A percentile compares a stretch with the other conserved stretches of the same genome.
Conservation (phyloP, 2,329 filamentous ascomycete species). For the Trichothecium sympodiale region DNA sequence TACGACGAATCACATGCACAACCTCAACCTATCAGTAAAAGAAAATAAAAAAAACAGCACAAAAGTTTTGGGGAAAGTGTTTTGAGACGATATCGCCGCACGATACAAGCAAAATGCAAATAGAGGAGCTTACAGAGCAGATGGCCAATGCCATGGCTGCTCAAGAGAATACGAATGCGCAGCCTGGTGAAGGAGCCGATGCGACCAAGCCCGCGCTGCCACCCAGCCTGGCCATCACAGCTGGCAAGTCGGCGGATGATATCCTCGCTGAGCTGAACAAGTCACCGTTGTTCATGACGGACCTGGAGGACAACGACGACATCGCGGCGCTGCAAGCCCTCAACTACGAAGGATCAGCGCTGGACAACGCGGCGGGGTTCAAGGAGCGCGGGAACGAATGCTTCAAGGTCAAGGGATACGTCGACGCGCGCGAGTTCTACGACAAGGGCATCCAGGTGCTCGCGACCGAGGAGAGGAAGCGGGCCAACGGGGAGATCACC, state of each 20-base stretch:
- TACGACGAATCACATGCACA: background rate
- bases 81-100: too few relatives aligned
- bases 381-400: slow-evolving; percentile 88
- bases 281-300: slow-evolving; percentile 90
- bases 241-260: slow-evolving; percentile 41
- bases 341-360: slow-evolving; percentile 82
- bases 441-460: slow-evolving; percentile 72
- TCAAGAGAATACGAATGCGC: slow-evolving; percentile 1
- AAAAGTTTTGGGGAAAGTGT: too few relatives aligned
- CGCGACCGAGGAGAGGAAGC: slow-evolving; percentile 47
- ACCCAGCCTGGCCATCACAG: slow-evolving; percentile 26
- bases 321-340: slow-evolving; percentile 82
- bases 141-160: slow-evolving; percentile 22
- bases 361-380: slow-evolving; percentile 75
- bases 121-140: slow-evolving; percentile 31
- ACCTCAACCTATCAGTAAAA: background rate
- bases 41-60: background rate
- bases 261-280: slow-evolving; percentile 46
- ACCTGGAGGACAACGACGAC: slow-evolving; percentile 64
- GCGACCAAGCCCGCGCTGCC: slow-evolving; percentile 32
- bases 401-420: slow-evolving; percentile 62
- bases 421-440: slow-evolving; percentile 86
- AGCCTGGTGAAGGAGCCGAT: slow-evolving; percentile 6
- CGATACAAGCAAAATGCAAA: slow-evolving; percentile 21
- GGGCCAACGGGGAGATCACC: slow-evolving; percentile 27